phyloP scores from a whole-genome alignment of 2,329 filamentous ascomycete genomes.

The Trichoderma arundinaceum region DNA sequence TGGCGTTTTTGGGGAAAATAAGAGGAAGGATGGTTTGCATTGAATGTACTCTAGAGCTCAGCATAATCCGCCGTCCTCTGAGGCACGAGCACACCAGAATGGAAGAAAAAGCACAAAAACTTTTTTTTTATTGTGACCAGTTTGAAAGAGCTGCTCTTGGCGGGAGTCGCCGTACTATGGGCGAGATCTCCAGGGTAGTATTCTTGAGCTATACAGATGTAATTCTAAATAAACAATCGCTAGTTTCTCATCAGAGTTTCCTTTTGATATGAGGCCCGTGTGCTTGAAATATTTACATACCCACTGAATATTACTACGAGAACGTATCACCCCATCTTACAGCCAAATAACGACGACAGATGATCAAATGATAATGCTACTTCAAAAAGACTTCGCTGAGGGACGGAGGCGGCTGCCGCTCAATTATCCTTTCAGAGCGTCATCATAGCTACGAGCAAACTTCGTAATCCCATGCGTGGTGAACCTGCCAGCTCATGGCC shows the following conservation, averaged over 20 bases:
- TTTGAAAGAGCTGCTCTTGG: no score
- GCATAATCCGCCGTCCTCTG: constrained; percentile 43
- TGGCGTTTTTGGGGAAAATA: constrained; percentile 45
- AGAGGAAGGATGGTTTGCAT: constrained; percentile 43
- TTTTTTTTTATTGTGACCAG: constrained; percentile 4
- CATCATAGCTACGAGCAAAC: no score
- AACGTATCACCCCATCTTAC: no score
- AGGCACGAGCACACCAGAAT: constrained; percentile 43
- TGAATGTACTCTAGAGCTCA: constrained; percentile 49
- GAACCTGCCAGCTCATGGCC: no score
- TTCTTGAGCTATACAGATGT: constrained; percentile 11
- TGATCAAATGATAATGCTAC: no score
- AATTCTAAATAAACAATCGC: constrained; percentile 11
- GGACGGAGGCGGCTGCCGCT: no score
- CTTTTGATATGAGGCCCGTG: not conserved
- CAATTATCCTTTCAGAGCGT: no score
- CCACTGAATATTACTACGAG: not conserved
- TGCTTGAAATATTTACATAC: not conserved
- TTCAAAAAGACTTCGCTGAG: no score
- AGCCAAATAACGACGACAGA: no score
- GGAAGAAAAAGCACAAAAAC: constrained; percentile 34
- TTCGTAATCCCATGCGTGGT: no score
- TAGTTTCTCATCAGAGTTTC: not conserved
- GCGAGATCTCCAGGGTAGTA: constrained; percentile 1
- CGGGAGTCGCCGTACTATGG: not conserved